phyloP scores from a whole-genome alignment of 495 filamentous ascomycete genomes.

The Xylaria venustula region DNA sequence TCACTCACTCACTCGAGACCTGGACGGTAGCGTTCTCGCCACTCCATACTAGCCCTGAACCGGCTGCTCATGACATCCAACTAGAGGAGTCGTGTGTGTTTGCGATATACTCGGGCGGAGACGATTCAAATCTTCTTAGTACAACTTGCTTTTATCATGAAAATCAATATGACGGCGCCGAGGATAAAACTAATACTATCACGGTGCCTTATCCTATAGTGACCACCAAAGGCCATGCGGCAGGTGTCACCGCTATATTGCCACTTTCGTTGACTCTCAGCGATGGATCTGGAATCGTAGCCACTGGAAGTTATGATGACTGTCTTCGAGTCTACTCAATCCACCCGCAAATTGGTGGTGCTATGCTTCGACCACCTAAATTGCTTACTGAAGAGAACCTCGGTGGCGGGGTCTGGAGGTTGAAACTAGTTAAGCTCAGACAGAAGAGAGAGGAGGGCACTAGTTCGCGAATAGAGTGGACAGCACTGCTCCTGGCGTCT shows the following conservation, averaged over 20 bases:
- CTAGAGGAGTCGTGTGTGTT: slow-evolving; percentile 9
- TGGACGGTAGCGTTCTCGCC: slow-evolving; percentile 64
- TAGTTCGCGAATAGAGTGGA: slow-evolving; percentile 21
- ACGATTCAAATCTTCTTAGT: slow-evolving; percentile 56
- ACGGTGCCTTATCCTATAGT: slow-evolving; percentile 32
- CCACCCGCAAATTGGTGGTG: slow-evolving; percentile 7
- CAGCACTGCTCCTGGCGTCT: slow-evolving; percentile 68
- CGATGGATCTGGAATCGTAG: slow-evolving; percentile 50
- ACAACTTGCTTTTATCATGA: slow-evolving; percentile 23
- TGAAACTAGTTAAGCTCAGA: slow-evolving; percentile 64
- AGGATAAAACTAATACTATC: slow-evolving; percentile 27
- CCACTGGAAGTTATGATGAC: slow-evolving; percentile 95
- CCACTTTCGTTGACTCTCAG: slow-evolving; percentile 49
- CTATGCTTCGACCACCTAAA: slow-evolving; percentile 35
- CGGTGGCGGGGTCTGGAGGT: slow-evolving; percentile 87
- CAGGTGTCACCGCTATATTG: slow-evolving; percentile 87
- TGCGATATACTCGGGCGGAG: slow-evolving; percentile 63
- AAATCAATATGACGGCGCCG: neutral
- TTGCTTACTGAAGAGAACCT: slow-evolving; percentile 64
- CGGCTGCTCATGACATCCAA: neutral
- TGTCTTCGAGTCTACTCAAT: slow-evolving; percentile 62
- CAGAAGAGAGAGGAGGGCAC: slow-evolving; percentile 7
- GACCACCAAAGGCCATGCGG: slow-evolving; percentile 59
- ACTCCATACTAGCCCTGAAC: neutral
- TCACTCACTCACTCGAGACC: slow-evolving; percentile 56